Base-by-base conservation (phyloP, 2,329 filamentous ascomycete species). In the Aphanoascus verrucosus region DNA sequence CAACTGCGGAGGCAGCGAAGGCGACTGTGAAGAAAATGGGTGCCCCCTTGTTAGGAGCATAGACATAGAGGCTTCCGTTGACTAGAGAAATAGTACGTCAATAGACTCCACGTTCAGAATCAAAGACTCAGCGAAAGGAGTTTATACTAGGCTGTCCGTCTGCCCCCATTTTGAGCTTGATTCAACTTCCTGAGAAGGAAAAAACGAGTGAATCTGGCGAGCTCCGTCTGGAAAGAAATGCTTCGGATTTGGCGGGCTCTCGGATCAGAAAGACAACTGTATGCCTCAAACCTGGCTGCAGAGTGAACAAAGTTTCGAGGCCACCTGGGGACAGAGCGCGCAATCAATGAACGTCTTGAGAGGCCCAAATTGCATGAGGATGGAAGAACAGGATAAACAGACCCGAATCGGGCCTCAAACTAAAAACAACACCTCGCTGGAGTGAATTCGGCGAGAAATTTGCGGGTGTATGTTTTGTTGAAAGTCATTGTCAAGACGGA, bases 41-140 rank as follows among this genome's bases (percentile, higher is more conserved):
- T 0, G 77, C 77, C 3, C 58, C 69, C 61, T 78, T 77, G 62
- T 77, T 79, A 0, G 79, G 79, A 11, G 72, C 73, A 56, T 81
- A 81, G 59, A 74, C 63, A 53, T 65, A 74, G 19, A 73, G 60
- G 55, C 71, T 74, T 5, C 63, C 56, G 7, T 51, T 12, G 34
- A 50, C 47, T 45, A 44, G 23, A 28, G 7, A 42, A 28, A 51
- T 15, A n/a, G n/a, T n/a, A 19, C n/a, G 19, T 46, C 35, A 50
- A 34, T 40, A 31, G 9, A 41, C 12, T 7, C 23, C 15, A 40
- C 19, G 3, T 4, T 31, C 14, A 23, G 3, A n/a, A 35, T 20
- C 15, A 50, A 19, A 35, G 15, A 8, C 12, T 31, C 37, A 31
- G 31, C 31, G n/a, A n/a, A 38, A 48, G 32, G 7, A 28, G 7